Percentiles rank a stretch among this genome's conserved stretches.
Conservation (phyloP, 192 early-diverging fungal species). For the Rhizoclosmatium sp. region DNA sequence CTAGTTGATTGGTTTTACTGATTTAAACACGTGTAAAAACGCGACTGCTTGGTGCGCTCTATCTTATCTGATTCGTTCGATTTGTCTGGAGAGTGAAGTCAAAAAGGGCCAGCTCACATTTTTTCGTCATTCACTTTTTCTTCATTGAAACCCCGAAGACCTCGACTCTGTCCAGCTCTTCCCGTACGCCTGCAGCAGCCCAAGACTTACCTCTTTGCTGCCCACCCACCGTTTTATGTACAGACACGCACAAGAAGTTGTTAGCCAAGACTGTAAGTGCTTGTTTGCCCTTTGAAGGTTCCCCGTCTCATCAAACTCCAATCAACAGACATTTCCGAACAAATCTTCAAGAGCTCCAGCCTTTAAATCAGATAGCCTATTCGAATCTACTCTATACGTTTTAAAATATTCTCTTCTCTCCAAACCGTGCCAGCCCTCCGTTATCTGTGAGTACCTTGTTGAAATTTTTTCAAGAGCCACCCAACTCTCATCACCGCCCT, state of each 20-base stretch:
- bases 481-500: no score
- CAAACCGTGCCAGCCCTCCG: conserved; percentile 5
- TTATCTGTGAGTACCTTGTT: no score
- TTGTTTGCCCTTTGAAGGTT: neutral
- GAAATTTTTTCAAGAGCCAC: no score
- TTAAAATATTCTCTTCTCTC: neutral
- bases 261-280: conserved; percentile 13
- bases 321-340: neutral
- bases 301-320: neutral
- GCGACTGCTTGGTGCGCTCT: neutral
- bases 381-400: neutral
- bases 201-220: neutral
- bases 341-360: conserved; percentile 26
- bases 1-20: no score
- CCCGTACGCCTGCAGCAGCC: conserved; percentile 2
- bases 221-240: conserved; percentile 26
- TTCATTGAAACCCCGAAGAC: neutral
- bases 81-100: no score
- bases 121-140: neutral
- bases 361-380: neutral
- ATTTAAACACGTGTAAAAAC: no score
- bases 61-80: neutral
- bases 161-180: neutral
- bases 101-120: no score
- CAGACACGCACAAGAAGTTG: conserved; percentile 25